Base-by-base conservation (phyloP, 345 rosid species). In the Melastoma malabathricum region DNA sequence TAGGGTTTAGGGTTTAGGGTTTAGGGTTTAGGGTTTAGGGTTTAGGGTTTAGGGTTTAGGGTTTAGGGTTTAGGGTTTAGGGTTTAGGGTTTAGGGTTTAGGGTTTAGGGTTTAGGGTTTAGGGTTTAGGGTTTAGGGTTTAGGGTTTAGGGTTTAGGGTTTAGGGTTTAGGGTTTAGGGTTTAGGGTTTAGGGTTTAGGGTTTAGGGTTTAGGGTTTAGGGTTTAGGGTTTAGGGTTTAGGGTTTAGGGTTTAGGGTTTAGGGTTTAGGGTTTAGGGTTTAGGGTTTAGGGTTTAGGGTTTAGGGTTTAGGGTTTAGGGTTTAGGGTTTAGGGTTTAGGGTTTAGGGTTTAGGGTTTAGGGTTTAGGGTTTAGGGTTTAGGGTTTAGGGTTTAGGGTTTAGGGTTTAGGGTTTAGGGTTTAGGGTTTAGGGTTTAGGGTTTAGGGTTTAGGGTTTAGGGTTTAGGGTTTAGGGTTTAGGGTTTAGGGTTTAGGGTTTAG, bases 401-500 rank as follows among this genome's bases (percentile, higher is more conserved):
- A 3, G 56, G 66, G 50, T 64, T 56, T 25, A 43, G 68, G 61
- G 46, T 19, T 50, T 43, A 13, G 51, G 61, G 55, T 57, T 64
- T n/a, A 15, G 66, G 66, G 22, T 62, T 56, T 10, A 27, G 62
- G 62, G 43, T 64, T 51, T 25, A 23, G 61, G 61, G 61, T 49
- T 61, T 47, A 55, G 61, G 67, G 56, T 56, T 50, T 50, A 45
- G 60, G 61, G 55, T 56, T 63, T 50, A 46, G 57, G 61, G 61
- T 48, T 56, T 63, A 44, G 52, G 57, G 61, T 50, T 56, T 56
- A 41, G 56, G 57, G 61, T 48, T 49, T 44, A 55, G 60, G 61
- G 59, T 19, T 54, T 47, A 25, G 44, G 51, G 52, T 27, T 61
- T 47, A 47, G 61, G 61, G 56, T 43, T 63, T 56, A 50, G 67